phyloP scores from a whole-genome alignment of 495 filamentous ascomycete genomes.

The Chaetomium fimeti region DNA sequence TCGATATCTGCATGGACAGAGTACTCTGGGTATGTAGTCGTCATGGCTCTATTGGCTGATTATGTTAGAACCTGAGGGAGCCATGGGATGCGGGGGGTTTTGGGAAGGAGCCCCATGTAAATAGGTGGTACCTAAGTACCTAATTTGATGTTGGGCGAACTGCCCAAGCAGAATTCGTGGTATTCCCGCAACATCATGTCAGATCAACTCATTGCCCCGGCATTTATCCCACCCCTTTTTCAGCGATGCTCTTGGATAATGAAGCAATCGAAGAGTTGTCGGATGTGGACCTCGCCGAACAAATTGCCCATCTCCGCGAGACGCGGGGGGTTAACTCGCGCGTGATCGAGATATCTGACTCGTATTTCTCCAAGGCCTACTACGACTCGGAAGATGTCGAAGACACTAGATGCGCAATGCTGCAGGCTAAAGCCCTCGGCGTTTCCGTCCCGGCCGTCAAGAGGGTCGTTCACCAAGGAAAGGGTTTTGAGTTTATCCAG shows the following conservation, averaged over 20 bases:
- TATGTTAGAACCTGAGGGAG: no score
- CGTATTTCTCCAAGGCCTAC: neutral
- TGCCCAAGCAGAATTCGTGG: no score
- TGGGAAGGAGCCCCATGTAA: no score
- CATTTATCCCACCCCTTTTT: no score
- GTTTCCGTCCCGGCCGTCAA: neutral
- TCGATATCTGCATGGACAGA: constrained; percentile 40
- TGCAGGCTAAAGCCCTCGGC: neutral
- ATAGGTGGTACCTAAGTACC: no score
- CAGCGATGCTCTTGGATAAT: no score
- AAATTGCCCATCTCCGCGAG: neutral
- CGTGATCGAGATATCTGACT: neutral
- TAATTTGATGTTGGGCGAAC: no score
- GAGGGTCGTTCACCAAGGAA: neutral
- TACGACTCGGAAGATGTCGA: neutral
- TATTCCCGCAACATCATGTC: no score
- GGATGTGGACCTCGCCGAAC: neutral
- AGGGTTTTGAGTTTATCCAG: neutral
- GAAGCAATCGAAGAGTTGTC: neutral
- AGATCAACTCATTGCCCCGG: no score
- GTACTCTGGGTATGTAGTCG: constrained; percentile 29
- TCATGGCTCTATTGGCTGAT: constrained; percentile 1
- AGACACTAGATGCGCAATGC: neutral
- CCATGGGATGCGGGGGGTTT: no score
- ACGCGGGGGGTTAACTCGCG: neutral